Conservation (phyloP, 768 basidiomycete species). For the Lentinula edodes region DNA sequence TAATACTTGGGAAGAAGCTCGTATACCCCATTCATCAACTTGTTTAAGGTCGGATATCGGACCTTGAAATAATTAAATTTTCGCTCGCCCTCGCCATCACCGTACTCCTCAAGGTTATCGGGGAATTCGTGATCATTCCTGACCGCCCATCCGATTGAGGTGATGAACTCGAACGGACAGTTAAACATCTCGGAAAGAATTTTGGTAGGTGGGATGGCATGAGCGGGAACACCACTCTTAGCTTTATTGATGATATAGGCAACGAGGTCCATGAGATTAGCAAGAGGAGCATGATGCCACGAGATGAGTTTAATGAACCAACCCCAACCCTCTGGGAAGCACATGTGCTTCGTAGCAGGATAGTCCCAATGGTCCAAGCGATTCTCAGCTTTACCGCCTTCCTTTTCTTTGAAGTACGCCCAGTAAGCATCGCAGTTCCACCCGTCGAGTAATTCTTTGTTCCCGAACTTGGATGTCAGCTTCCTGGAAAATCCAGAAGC, state of each 20-base stretch:
- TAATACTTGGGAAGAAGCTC: slow-evolving; percentile 7
- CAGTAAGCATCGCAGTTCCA: slow-evolving; percentile 11
- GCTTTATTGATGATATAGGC: slow-evolving; percentile 8
- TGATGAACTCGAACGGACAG: slow-evolving; percentile 9
- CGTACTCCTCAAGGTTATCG: slow-evolving; percentile 7
- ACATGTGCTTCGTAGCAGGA: slow-evolving; percentile 9
- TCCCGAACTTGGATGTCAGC: neutral
- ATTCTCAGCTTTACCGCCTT: neutral
- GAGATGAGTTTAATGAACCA: slow-evolving; percentile 11
- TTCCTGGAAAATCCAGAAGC: slow-evolving; percentile 5
- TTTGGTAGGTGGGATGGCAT: slow-evolving; percentile 4
- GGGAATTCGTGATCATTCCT: slow-evolving; percentile 9
- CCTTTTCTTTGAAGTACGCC: slow-evolving; percentile 8
- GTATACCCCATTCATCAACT: slow-evolving; percentile 1
- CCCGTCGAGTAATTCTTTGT: slow-evolving; percentile 7
- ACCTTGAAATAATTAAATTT: slow-evolving; percentile 11
- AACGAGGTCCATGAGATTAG: slow-evolving; percentile 10
- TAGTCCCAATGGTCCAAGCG: neutral
- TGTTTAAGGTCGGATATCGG: slow-evolving; percentile 7
- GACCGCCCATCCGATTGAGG: slow-evolving; percentile 10
- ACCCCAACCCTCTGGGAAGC: slow-evolving; percentile 13
- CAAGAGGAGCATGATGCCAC: slow-evolving; percentile 10
- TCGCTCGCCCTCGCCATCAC: slow-evolving; percentile 8
- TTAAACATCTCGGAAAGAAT: slow-evolving; percentile 10
- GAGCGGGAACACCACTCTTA: slow-evolving; percentile 7